phyloP scores from a whole-genome alignment of 805 yeast genomes.

The Yamadazyma endophytica region DNA sequence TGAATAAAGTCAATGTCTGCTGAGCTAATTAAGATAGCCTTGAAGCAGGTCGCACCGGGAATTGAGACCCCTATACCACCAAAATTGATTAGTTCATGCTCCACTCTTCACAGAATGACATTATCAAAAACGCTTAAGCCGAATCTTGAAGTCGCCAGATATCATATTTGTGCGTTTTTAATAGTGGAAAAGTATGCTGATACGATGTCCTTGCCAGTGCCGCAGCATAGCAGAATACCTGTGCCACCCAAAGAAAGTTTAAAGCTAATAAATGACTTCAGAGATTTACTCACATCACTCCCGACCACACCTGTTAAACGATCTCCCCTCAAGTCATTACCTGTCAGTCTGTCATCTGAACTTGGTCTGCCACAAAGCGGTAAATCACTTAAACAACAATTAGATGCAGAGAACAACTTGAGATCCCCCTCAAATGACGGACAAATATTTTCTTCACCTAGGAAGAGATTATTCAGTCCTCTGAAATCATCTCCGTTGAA shows the following conservation, averaged over 20 bases:
- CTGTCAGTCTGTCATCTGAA: too few relatives aligned
- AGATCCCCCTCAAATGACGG: too few relatives aligned
- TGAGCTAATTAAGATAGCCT: slow-evolving; percentile 24
- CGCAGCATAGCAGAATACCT: slow-evolving; percentile 52
- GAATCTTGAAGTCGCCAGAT: slow-evolving; percentile 59
- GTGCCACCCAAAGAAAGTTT: slow-evolving; percentile 44
- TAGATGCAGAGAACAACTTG: too few relatives aligned
- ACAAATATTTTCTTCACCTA: too few relatives aligned
- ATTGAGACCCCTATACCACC: slow-evolving; percentile 42
- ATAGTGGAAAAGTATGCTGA: slow-evolving; percentile 50
- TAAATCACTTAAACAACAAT: too few relatives aligned
- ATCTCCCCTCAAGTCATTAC: slow-evolving; percentile 16
- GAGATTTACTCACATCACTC: slow-evolving; percentile 25
- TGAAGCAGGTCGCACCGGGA: slow-evolving; percentile 50
- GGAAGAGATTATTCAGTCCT: slow-evolving; percentile 25
- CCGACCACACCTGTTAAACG: not conserved
- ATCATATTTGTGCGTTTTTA: slow-evolving; percentile 62
- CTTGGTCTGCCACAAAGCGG: too few relatives aligned
- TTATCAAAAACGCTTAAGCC: slow-evolving; percentile 48
- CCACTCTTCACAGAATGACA: slow-evolving; percentile 46
- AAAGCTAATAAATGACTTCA: slow-evolving; percentile 43
- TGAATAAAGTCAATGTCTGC: too few relatives aligned
- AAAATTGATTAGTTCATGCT: slow-evolving; percentile 28
- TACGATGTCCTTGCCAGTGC: slow-evolving; percentile 44
- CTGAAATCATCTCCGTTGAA: slow-evolving; percentile 35